Conservation (phyloP, 768 basidiomycete genomes). For the Hortiboletus campestris region DNA sequence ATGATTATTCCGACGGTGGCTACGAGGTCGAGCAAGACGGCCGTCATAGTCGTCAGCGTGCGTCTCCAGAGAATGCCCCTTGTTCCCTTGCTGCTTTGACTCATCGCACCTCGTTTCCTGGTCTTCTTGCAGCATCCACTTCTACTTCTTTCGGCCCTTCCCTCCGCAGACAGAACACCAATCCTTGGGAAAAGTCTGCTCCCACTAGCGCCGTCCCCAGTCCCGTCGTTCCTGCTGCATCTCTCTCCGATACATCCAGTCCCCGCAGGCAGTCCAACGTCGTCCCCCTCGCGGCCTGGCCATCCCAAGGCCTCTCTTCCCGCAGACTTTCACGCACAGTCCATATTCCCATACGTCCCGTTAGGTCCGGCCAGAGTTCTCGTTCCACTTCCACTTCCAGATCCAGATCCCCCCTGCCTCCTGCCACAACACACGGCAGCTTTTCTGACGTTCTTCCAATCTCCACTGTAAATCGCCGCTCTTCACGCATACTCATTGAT, state of each 20-base stretch:
- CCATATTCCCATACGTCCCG: constrained; percentile 66
- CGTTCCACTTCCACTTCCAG: constrained; percentile 94
- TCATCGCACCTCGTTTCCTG: constrained; percentile 54
- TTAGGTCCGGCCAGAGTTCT: constrained; percentile 78
- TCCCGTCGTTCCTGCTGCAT: constrained; percentile 56
- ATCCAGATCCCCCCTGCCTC: constrained; percentile 89
- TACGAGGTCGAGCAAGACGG: constrained; percentile 70
- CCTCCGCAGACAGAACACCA: constrained; percentile 60
- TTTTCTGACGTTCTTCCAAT: constrained; percentile 54
- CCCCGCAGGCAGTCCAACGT: constrained; percentile 61
- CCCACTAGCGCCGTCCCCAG: constrained; percentile 53
- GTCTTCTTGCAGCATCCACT: constrained; percentile 61
- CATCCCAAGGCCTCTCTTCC: constrained; percentile 54
- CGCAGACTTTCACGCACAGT: constrained; percentile 85
- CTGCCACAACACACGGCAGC: constrained; percentile 58
- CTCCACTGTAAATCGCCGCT: constrained; percentile 61
- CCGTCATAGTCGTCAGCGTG: constrained; percentile 74
- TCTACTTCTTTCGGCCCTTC: constrained; percentile 63
- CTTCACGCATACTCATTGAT: constrained; percentile 80
- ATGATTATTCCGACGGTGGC: constrained; percentile 80
- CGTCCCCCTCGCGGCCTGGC: constrained; percentile 53
- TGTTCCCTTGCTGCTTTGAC: constrained; percentile 43
- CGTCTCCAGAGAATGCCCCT: constrained; percentile 51
- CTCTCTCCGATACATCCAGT: constrained; percentile 62
- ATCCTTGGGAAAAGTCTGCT: constrained; percentile 61